phyloP scores from a whole-genome alignment of 163 green algal genomes.

The Prototheca wickerhamii region DNA sequence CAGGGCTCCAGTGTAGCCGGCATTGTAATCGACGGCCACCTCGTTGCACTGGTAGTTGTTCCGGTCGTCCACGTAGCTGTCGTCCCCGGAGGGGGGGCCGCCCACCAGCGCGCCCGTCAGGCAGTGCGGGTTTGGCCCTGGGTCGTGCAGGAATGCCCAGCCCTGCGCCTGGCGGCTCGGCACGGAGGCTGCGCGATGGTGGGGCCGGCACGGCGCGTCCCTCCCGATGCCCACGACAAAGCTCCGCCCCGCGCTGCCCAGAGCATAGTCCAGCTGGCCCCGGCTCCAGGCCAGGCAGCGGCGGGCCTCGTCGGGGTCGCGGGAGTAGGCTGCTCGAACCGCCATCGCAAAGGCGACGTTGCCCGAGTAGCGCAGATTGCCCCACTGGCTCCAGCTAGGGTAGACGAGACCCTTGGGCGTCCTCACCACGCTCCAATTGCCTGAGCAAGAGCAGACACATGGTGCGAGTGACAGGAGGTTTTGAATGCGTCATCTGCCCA shows the following conservation, averaged over 20 bases:
- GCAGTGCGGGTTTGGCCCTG: constrained; percentile 7
- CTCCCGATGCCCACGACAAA: constrained; percentile 36
- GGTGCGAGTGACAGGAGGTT: not conserved
- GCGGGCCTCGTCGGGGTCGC: not conserved
- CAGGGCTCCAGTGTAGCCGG: constrained; percentile 26
- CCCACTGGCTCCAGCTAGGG: constrained; percentile 29
- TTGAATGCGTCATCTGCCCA: constrained; percentile 2
- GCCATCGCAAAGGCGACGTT: constrained; percentile 30
- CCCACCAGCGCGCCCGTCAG: constrained; percentile 33
- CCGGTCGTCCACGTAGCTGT: constrained; percentile 21
- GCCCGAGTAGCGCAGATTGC: constrained; percentile 31
- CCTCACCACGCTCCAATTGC: constrained; percentile 16
- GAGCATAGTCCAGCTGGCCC: constrained; percentile 4
- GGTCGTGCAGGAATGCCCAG: constrained; percentile 11
- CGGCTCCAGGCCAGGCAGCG: constrained; percentile 12
- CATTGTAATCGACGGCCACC: constrained; percentile 36
- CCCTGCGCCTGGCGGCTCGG: constrained; percentile 17
- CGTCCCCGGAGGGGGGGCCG: constrained; percentile 12
- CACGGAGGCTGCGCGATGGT: constrained; percentile 35
- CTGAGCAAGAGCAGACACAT: not conserved
- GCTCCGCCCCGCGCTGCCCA: constrained; percentile 7
- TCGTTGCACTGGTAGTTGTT: constrained; percentile 26
- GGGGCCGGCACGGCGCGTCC: constrained; percentile 18
- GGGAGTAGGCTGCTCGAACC: constrained; percentile 14
- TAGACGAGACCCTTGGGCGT: constrained; percentile 33